These are phyloP conservation scores for Raffaelea deltoideospora DNA, from an alignment of 2,329 filamentous ascomycete species.

Conservation along the genomic window DNA sequence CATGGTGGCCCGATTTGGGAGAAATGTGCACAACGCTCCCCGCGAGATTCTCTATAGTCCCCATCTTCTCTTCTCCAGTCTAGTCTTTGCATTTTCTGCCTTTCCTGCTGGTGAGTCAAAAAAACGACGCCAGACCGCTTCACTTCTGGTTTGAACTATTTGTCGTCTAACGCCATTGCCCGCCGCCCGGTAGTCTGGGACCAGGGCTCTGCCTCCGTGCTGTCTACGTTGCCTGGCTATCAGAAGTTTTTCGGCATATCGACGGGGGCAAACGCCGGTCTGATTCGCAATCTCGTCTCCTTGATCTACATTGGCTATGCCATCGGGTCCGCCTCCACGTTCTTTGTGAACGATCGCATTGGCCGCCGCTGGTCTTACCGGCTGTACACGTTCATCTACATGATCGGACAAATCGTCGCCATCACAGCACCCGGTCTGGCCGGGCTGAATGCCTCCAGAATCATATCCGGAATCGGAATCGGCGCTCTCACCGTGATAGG, in stretches of 20 bases:
- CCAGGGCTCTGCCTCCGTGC: conserved; percentile 6
- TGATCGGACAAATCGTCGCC: conserved; percentile 24
- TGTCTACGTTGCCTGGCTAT: conserved; percentile 7
- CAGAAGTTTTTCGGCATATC: conserved; percentile 5
- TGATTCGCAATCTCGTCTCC: conserved; percentile 7
- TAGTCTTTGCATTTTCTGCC: too few species aligned
- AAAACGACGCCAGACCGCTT: too few species aligned
- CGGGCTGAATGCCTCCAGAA: conserved; percentile 21
- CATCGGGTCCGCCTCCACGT: conserved; percentile 2
- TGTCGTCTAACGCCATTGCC: too few species aligned
- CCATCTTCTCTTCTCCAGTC: too few species aligned
- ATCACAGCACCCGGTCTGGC: conserved; percentile 11
- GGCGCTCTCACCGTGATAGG: conserved; percentile 26
- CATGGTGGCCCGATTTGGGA: too few species aligned
- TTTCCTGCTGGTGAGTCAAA: too few species aligned
- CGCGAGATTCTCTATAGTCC: too few species aligned
- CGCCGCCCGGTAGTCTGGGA: too few species aligned
- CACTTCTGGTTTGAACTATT: too few species aligned
- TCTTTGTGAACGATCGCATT: conserved; percentile 20
- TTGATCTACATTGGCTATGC: conserved; percentile 5
- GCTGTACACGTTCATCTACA: conserved; percentile 26
- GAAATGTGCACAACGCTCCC: too few species aligned
- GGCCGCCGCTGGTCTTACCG: conserved; percentile 25
- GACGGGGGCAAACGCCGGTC: conserved; percentile 6
- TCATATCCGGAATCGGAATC: conserved; percentile 19